Percentiles rank a stretch among this genome's conserved stretches.
Evolutionary conservation across 1,284 basidiomycete genomes (phyloP).

Genomic region (Takashimella koratensis): DNA sequence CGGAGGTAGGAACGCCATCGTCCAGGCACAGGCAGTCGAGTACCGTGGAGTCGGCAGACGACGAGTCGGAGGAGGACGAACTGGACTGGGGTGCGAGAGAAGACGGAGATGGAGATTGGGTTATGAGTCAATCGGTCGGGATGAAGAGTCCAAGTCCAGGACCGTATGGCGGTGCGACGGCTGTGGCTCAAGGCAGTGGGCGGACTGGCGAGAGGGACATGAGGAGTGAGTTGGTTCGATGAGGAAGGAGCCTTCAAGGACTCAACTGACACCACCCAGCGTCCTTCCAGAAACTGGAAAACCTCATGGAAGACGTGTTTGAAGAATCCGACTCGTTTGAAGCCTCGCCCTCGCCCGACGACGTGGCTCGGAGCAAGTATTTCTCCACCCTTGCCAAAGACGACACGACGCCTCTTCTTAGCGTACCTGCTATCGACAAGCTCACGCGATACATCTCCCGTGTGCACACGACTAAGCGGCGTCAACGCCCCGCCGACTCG

Average conservation of each 20-base stretch:
- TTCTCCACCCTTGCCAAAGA: slow-evolving; percentile 64
- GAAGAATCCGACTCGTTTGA: slow-evolving; percentile 80
- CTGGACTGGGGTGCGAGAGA: slow-evolving; percentile 33
- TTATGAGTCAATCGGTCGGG: slow-evolving; percentile 18
- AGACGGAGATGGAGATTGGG: slow-evolving; percentile 34
- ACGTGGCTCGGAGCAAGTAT: slow-evolving; percentile 56
- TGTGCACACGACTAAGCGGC: slow-evolving; percentile 21
- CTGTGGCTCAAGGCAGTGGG: slow-evolving; percentile 20
- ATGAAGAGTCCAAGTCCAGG: slow-evolving; percentile 11
- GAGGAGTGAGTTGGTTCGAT: slow-evolving; percentile 61
- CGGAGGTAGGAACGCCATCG: not conserved
- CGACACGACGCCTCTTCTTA: slow-evolving; percentile 59
- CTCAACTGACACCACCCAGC: slow-evolving; percentile 48
- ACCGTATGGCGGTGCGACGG: not conserved
- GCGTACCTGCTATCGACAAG: slow-evolving; percentile 61
- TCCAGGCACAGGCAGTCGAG: slow-evolving; percentile 6
- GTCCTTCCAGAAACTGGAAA: slow-evolving; percentile 68
- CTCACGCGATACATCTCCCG: slow-evolving; percentile 45
- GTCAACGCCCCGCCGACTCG: slow-evolving; percentile 9
- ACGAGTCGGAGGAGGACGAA: slow-evolving; percentile 37
- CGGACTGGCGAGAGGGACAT: slow-evolving; percentile 69
- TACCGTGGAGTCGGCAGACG: slow-evolving; percentile 11
- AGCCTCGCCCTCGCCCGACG: slow-evolving; percentile 57
- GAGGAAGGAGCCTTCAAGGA: too few species aligned
- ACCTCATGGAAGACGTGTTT: slow-evolving; percentile 76